Evolutionary conservation across 2,329 filamentous ascomycete species (phyloP).

Genomic region (Alternaria burnsii): DNA sequence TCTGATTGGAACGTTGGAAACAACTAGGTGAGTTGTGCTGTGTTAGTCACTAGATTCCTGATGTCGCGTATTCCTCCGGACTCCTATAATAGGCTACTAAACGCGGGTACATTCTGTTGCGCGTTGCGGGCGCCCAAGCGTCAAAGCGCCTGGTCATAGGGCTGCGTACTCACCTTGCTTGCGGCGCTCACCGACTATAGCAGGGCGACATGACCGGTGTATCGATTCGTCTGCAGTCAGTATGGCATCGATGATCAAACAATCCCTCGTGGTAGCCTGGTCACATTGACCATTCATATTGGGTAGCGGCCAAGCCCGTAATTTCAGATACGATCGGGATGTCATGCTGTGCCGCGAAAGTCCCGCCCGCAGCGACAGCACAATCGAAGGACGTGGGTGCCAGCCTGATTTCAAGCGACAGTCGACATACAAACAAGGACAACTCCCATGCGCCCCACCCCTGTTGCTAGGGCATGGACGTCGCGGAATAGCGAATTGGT

Average conservation of each 20-base stretch:
- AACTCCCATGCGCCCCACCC: slow-evolving; percentile 9
- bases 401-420: slow-evolving; percentile 16
- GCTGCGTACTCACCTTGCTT: slow-evolving; percentile 17
- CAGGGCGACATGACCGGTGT: slow-evolving; percentile 7
- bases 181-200: slow-evolving; percentile 21
- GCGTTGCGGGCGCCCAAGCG: slow-evolving; percentile 14
- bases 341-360: slow-evolving; percentile 22
- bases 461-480: slow-evolving; percentile 17
- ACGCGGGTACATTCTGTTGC: slow-evolving; percentile 10
- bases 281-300: slow-evolving; percentile 23
- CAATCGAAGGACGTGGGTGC: slow-evolving; percentile 15
- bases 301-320: slow-evolving; percentile 9
- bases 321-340: slow-evolving; percentile 21
- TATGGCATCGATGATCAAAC: slow-evolving; percentile 20
- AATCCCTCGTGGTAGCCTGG: slow-evolving; percentile 21
- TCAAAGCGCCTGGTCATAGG: slow-evolving; percentile 25
- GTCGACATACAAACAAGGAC: slow-evolving; percentile 22
- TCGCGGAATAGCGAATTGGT: slow-evolving; percentile 18
- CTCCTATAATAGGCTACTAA: slow-evolving; percentile 3
- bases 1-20: background rate
- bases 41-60: background rate
- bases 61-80: background rate
- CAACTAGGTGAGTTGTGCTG: slow-evolving; percentile 1
- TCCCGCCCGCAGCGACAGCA: slow-evolving; percentile 20
- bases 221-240: slow-evolving; percentile 17